These are phyloP conservation scores for Fusarium nodosum DNA, from an alignment of 2,329 filamentous ascomycete genomes.

Conservation along the genomic window DNA sequence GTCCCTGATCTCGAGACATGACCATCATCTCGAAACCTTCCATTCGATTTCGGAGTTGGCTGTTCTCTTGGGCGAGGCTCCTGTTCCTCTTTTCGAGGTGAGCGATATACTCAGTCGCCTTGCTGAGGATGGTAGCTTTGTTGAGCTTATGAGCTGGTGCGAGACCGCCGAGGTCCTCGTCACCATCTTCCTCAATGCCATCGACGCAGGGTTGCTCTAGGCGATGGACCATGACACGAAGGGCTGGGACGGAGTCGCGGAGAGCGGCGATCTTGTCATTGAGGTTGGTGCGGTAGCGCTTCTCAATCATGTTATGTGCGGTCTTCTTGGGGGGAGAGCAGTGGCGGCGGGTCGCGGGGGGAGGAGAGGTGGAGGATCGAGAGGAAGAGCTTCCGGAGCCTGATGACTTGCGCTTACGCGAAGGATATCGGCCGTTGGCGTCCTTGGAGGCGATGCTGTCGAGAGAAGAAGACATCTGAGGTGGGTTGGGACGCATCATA, in stretches of 20 bases:
- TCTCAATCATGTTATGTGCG: constrained; percentile 96
- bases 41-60: constrained; percentile 51
- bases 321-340: constrained; percentile 77
- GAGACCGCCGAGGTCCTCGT: constrained; percentile 79
- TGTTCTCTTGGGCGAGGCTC: constrained; percentile 52
- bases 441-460: constrained; percentile 40
- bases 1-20: constrained; percentile 47
- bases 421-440: constrained; percentile 44
- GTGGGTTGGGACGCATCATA: constrained; percentile 44
- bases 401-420: constrained; percentile 53
- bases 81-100: constrained; percentile 56
- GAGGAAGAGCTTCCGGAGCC: constrained; percentile 50
- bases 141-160: constrained; percentile 91
- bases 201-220: constrained; percentile 74
- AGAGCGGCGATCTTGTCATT: constrained; percentile 95
- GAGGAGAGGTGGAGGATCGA: constrained; percentile 59
- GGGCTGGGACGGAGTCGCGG: constrained; percentile 87
- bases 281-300: constrained; percentile 91
- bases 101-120: constrained; percentile 57
- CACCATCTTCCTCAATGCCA: constrained; percentile 70
- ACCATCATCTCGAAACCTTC: constrained; percentile 51
- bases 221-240: constrained; percentile 75
- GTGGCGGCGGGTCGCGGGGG: constrained; percentile 49
- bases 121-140: constrained; percentile 80
- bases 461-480: constrained; percentile 38